Evolutionary conservation across 2,329 filamentous ascomycete species (phyloP).

Genomic region (Fusarium hainanense): DNA sequence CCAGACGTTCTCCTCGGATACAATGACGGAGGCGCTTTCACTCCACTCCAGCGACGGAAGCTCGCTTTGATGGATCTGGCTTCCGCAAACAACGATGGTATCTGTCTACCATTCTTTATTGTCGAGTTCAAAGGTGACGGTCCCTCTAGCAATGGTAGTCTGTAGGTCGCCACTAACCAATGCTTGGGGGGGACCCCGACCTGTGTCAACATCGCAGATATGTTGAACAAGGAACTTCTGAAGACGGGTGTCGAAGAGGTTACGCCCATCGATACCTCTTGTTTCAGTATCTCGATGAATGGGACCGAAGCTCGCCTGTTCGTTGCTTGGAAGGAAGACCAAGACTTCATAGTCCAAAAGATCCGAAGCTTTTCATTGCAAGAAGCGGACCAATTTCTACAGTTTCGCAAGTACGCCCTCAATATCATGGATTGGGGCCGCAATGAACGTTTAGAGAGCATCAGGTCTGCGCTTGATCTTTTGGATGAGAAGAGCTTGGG

Average conservation of each 20-base stretch:
- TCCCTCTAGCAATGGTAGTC: conserved; percentile 19
- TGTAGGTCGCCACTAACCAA: conserved; percentile 51
- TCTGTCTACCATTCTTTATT: not conserved
- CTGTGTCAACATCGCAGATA: conserved; percentile 47
- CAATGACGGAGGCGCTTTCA: not conserved
- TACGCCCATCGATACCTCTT: conserved; percentile 36
- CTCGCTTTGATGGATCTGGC: not conserved
- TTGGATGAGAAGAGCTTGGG: not conserved
- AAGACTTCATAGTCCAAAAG: conserved; percentile 9
- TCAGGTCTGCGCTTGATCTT: conserved; percentile 32
- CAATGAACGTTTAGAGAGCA: conserved; percentile 43
- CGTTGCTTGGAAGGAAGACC: conserved; percentile 51
- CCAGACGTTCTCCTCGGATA: conserved; percentile 17
- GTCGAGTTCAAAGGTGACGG: conserved; percentile 16
- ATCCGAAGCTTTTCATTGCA: conserved; percentile 48
- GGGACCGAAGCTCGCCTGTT: conserved; percentile 49
- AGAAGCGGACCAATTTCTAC: conserved; percentile 42
- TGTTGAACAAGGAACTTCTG: not conserved
- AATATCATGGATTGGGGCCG: conserved; percentile 54
- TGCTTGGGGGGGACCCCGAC: conserved; percentile 48
- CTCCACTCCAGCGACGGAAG: not conserved
- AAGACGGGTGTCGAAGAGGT: conserved; percentile 5
- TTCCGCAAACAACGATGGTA: not conserved
- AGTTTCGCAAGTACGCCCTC: conserved; percentile 49
- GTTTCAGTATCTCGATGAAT: conserved; percentile 48